Percentiles rank a stretch among this genome's conserved stretches.
Conservation (phyloP, 208 protist species). For the Trypanosoma lewisi region DNA sequence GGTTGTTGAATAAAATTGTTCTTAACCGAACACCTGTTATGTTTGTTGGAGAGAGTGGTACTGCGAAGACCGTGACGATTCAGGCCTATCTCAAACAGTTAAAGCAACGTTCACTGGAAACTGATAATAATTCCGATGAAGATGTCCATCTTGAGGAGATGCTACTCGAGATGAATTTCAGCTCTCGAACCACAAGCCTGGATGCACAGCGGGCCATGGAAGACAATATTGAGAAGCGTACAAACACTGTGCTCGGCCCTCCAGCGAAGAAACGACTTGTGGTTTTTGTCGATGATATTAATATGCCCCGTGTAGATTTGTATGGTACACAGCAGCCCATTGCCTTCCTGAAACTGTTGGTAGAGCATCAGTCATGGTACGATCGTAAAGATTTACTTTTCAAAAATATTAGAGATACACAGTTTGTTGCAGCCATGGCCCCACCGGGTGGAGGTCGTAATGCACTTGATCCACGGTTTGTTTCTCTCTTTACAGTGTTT, state of each 20-base stretch:
- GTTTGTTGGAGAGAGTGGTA: constrained; percentile 97
- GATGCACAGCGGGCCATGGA: constrained; percentile 97
- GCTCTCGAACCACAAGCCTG: constrained; percentile 93
- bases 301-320: constrained; percentile 98
- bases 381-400: constrained; percentile 96
- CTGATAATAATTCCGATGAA: constrained; percentile 32
- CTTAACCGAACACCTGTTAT: constrained; percentile 91
- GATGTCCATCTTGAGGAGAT: constrained; percentile 87
- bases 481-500: constrained; percentile 97
- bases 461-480: constrained; percentile 96
- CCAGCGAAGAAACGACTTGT: constrained; percentile 95
- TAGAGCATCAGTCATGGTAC: constrained; percentile 96
- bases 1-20: constrained; percentile 94
- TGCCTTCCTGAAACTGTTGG: constrained; percentile 97
- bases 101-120: constrained; percentile 63
- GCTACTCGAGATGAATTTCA: constrained; percentile 97
- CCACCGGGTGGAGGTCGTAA: constrained; percentile 97
- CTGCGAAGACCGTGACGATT: constrained; percentile 98
- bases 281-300: constrained; percentile 98
- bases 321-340: constrained; percentile 99
- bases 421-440: constrained; percentile 97
- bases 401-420: constrained; percentile 95
- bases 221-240: constrained; percentile 97
- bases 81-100: constrained; percentile 93
- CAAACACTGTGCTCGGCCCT: constrained; percentile 94